Evolutionary conservation across 495 filamentous ascomycete genomes (phyloP).

Genomic region (Lophium mytilinum): DNA sequence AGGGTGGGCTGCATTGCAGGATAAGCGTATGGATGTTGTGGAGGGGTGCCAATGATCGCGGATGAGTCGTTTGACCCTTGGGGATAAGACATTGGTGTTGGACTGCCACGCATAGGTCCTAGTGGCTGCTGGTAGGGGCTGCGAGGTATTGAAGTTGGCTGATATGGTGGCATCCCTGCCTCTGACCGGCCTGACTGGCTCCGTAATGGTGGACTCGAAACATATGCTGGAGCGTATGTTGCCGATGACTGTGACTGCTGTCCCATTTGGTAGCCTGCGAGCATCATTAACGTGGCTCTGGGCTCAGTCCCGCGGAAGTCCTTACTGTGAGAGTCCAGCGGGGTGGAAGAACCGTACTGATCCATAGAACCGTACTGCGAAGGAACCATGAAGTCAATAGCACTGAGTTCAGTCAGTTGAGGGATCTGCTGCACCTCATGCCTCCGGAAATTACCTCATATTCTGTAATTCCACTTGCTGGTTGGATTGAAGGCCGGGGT

Average conservation of each 20-base stretch:
- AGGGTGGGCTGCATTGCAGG: constrained; percentile 14
- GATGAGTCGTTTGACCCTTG: constrained; percentile 13
- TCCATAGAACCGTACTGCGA: constrained; percentile 20
- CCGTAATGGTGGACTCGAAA: constrained; percentile 9
- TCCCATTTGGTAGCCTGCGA: constrained; percentile 13
- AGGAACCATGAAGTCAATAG: constrained; percentile 22
- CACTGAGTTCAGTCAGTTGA: constrained; percentile 4
- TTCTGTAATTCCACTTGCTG: constrained; percentile 20
- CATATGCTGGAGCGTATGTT: constrained; percentile 10
- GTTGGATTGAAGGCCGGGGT: constrained; percentile 11
- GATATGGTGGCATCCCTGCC: constrained; percentile 13
- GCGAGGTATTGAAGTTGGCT: constrained; percentile 15
- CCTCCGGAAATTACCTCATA: constrained; percentile 18
- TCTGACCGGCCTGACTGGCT: constrained; percentile 12
- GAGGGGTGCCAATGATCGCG: constrained; percentile 15
- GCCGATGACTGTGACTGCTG: constrained; percentile 10
- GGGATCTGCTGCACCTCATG: no score
- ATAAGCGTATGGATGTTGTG: constrained; percentile 12
- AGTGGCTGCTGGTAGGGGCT: constrained; percentile 21
- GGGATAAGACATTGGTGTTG: constrained; percentile 17
- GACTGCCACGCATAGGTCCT: constrained; percentile 21
- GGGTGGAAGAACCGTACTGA: constrained; percentile 15
- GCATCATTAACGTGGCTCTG: not conserved
- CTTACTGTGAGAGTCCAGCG: constrained; percentile 17
- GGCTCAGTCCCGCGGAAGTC: not conserved